Evolutionary conservation across 805 yeast genomes (phyloP).

Genomic region (Pichia cephalocereana): DNA sequence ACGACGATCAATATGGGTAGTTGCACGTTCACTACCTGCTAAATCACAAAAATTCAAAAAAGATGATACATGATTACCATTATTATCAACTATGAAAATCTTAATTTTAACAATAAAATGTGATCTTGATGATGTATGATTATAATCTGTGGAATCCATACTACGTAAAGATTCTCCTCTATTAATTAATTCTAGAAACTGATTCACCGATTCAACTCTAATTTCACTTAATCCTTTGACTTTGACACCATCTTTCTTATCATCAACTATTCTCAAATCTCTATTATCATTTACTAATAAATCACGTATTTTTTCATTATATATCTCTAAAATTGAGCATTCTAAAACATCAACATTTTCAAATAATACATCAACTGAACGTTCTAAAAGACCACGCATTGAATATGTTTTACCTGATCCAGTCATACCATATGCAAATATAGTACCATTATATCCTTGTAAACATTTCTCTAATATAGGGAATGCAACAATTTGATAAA

Average conservation of each 20-base stretch:
- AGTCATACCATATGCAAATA: slow-evolving; percentile 92
- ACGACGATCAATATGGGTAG: slow-evolving; percentile 66
- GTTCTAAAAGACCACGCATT: slow-evolving; percentile 74
- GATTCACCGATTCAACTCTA: slow-evolving; percentile 44
- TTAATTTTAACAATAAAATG: slow-evolving; percentile 80
- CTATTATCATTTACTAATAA: slow-evolving; percentile 38
- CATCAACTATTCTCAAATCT: slow-evolving; percentile 75
- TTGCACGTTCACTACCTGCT: slow-evolving; percentile 94
- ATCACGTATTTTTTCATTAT: slow-evolving; percentile 81
- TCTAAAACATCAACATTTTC: slow-evolving; percentile 34
- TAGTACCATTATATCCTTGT: slow-evolving; percentile 78
- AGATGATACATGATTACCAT: slow-evolving; percentile 35
- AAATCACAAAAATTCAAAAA: slow-evolving; percentile 84
- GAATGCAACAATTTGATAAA: slow-evolving; percentile 49
- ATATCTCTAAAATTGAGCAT: slow-evolving; percentile 76
- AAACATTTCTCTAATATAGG: slow-evolving; percentile 45
- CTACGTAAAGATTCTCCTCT: slow-evolving; percentile 67
- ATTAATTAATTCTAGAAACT: slow-evolving; percentile 50
- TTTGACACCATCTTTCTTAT: slow-evolving; percentile 57
- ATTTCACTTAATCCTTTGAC: slow-evolving; percentile 68
- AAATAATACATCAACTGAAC: slow-evolving; percentile 56
- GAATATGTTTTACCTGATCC: slow-evolving; percentile 88
- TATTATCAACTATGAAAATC: slow-evolving; percentile 29
- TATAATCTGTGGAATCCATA: slow-evolving; percentile 85
- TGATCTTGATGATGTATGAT: slow-evolving; percentile 79